Conservation (phyloP, 805 yeast species). For the Teunomyces gatunensis region DNA sequence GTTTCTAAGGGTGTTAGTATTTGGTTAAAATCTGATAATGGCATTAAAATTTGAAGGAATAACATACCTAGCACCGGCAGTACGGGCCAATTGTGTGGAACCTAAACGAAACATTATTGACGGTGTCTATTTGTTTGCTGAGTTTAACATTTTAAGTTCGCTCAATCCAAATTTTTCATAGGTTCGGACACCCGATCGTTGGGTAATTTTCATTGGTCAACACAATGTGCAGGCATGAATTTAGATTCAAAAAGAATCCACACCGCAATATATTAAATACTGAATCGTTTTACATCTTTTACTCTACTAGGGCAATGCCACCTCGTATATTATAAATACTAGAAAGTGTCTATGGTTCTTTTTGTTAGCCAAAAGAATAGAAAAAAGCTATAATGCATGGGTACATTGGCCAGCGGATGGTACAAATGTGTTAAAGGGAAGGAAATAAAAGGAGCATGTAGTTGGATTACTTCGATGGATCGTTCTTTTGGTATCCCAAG, state of each 20-base stretch:
- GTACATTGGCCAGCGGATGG: slow-evolving; percentile 5
- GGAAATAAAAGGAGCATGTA: slow-evolving; percentile 2
- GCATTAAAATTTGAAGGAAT: background rate
- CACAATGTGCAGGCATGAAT: background rate
- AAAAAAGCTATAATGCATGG: slow-evolving; percentile 5
- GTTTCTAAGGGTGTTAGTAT: slow-evolving; percentile 54
- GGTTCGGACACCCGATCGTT: slow-evolving; percentile 4
- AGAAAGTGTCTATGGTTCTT: slow-evolving; percentile 5
- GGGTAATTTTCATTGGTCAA: slow-evolving; percentile 3
- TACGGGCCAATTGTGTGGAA: slow-evolving; percentile 50
- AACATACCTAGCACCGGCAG: slow-evolving; percentile 51
- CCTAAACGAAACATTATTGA: slow-evolving; percentile 52
- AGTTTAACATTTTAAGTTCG: slow-evolving; percentile 2
- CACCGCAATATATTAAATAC: background rate
- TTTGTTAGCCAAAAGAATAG: slow-evolving; percentile 5
- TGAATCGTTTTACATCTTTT: background rate
- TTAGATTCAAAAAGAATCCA: background rate
- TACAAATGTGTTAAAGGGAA: slow-evolving; percentile 3
- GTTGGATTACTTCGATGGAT: slow-evolving; percentile 59
- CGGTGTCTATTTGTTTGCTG: slow-evolving; percentile 1
- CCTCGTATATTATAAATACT: slow-evolving; percentile 3
- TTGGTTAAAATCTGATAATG: slow-evolving; percentile 1
- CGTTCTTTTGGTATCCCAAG: slow-evolving; percentile 86
- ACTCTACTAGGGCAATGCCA: slow-evolving; percentile 1
- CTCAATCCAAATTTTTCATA: slow-evolving; percentile 5